Evolutionary conservation across 2,329 filamentous ascomycete genomes (phyloP).

Genomic region (Fusarium sp.): DNA sequence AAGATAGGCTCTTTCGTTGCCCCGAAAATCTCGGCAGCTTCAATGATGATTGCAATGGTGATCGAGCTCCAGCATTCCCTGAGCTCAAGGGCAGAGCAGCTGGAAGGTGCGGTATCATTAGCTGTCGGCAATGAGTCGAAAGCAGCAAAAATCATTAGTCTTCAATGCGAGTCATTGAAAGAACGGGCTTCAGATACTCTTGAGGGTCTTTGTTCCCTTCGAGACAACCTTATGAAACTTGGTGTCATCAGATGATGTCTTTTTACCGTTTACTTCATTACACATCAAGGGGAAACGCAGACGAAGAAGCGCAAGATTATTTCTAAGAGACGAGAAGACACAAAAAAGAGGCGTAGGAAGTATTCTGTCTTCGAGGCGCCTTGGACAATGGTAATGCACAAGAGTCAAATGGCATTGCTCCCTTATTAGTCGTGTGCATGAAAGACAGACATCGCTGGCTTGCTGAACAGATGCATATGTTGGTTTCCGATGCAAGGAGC

Average conservation of each 20-base stretch:
- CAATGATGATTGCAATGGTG: conserved; percentile 48
- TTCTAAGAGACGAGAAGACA: neutral
- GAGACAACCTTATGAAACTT: conserved; percentile 16
- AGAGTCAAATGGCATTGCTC: neutral
- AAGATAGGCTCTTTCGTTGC: conserved; percentile 54
- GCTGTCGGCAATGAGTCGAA: conserved; percentile 12
- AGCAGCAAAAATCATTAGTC: conserved; percentile 34
- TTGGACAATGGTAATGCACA: neutral
- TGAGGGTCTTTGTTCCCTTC: conserved; percentile 16
- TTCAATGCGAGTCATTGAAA: conserved; percentile 45
- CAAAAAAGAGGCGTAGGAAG: neutral
- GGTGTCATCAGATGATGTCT: conserved; percentile 17
- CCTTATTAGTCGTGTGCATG: neutral
- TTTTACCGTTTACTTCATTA: neutral
- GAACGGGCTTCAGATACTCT: conserved; percentile 36
- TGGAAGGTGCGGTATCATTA: conserved; percentile 16
- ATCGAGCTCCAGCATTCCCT: conserved; percentile 46
- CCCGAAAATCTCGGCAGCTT: conserved; percentile 46
- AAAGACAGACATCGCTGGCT: neutral
- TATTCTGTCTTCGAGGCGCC: neutral
- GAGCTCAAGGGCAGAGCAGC: conserved; percentile 20
- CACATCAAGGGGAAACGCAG: neutral
- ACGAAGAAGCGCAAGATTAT: neutral
- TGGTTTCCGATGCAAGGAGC: neutral
- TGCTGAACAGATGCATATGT: neutral